Evolutionary conservation across 768 basidiomycete species (phyloP), one percentile per base, ranked within the genome.

Genomic region (Mrakia hoshinonis): DNA sequence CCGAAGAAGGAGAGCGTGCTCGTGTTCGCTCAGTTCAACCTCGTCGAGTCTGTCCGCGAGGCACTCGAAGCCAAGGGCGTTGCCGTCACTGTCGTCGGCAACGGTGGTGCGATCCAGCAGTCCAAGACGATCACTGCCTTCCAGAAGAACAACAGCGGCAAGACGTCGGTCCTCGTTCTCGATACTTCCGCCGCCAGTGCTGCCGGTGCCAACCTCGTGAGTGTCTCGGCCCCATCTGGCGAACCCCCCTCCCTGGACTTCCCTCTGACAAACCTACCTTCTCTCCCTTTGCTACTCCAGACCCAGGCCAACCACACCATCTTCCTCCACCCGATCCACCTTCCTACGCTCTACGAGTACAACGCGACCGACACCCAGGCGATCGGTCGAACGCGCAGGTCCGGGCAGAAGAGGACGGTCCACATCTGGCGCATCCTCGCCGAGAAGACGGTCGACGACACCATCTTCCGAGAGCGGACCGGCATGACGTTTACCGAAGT

Each of bases 1-100:
- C 86, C 88, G 13, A 85, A 86, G 74, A 82, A 87, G 26, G 91
- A 96, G 75, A 87, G 91, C 10, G 85, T 93, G 22, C 85, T 97
- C 54, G 85, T 97, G 73, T 97, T 97, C 80, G 90, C 95, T n/a
- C 94, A 97, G 77, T 97, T 94, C 83, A 87, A 96, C 80, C 84
- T 97, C 71, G 91, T 90, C 85, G 87, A 87, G 77, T 96, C 95
- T 79, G 90, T 96, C 38, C 86, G 86, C 9, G 89, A 92, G 73
- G 91, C 92, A 0, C 84, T 97, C 74, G 81, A 79, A 1, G 85
- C 85, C 67, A 84, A 91, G 77, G 84, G 85, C 54, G 86, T 96
- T 76, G 83, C 83, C 52, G n/a, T n/a, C n/a, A 91, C 85, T 81
- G 83, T 91, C 65, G 88, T 91, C 77, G 90, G 95, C 80, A 86